These are phyloP conservation scores for Citrus cavaleriei DNA, from an alignment of 345 rosid species.

Conservation along the genomic window DNA sequence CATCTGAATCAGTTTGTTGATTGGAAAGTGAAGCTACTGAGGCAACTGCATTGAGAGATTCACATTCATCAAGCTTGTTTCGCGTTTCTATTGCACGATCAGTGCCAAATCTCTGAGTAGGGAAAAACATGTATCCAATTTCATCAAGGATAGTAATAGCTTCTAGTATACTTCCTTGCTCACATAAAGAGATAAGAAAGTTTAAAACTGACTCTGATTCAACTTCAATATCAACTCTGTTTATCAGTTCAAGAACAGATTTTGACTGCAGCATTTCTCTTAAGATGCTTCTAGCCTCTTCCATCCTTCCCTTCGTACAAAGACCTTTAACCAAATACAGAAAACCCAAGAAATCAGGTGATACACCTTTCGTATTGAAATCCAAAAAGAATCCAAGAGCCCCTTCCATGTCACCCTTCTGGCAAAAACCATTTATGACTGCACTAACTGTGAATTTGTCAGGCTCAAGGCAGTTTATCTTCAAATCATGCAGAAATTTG, in stretches of 20 bases:
- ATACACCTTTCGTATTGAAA: slow-evolving; percentile 42
- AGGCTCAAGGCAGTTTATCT: slow-evolving; percentile 41
- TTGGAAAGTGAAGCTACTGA: slow-evolving; percentile 7
- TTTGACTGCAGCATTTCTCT: slow-evolving; percentile 81
- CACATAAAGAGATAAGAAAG: slow-evolving; percentile 55
- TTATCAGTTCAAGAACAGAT: slow-evolving; percentile 53
- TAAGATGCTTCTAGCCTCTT: slow-evolving; percentile 73
- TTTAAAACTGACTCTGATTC: slow-evolving; percentile 48
- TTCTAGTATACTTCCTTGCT: slow-evolving; percentile 65
- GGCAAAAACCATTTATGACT: slow-evolving; percentile 64
- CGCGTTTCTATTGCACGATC: slow-evolving; percentile 18
- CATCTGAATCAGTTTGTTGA: slow-evolving; percentile 14
- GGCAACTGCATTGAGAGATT: slow-evolving; percentile 9
- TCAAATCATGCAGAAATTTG: slow-evolving; percentile 40
- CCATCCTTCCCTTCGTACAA: slow-evolving; percentile 81
- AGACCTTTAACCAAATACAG: slow-evolving; percentile 67
- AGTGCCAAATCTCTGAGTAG: slow-evolving; percentile 34
- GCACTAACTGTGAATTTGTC: slow-evolving; percentile 73
- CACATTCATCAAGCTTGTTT: slow-evolving; percentile 13
- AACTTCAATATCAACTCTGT: slow-evolving; percentile 44
- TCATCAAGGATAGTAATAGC: slow-evolving; percentile 59
- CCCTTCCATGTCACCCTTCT: slow-evolving; percentile 74
- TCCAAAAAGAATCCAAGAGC: slow-evolving; percentile 58
- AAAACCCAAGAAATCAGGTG: slow-evolving; percentile 81
- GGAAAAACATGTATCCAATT: slow-evolving; percentile 47